Evolutionary conservation across 345 rosid species (phyloP).

Genomic region (Salix purpurea): DNA sequence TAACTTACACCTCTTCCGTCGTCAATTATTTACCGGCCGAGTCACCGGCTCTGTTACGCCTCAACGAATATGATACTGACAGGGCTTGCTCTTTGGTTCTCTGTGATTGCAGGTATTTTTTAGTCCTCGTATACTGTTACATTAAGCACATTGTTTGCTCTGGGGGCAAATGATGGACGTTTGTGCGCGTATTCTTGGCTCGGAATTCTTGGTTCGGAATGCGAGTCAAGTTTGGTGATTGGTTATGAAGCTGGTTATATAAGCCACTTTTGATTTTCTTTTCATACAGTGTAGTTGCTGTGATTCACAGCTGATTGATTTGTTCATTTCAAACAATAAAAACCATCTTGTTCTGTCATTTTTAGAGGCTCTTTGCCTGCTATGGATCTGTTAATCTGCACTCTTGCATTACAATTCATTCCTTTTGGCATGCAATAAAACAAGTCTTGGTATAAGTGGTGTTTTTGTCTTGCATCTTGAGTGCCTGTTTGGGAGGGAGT

Average conservation of each 20-base stretch:
- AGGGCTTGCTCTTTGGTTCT: neutral
- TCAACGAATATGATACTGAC: neutral
- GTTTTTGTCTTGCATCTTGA: no score
- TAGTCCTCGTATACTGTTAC: slow-evolving; percentile 3
- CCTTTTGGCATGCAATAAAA: no score
- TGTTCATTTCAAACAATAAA: slow-evolving; percentile 9
- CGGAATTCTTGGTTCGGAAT: slow-evolving; percentile 1
- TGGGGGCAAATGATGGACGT: slow-evolving; percentile 27
- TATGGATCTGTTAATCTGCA: neutral
- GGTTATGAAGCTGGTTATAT: slow-evolving; percentile 3
- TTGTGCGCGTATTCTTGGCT: neutral
- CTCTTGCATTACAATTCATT: neutral
- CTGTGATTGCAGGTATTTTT: slow-evolving; percentile 29
- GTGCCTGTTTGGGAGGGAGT: no score
- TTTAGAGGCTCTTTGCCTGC: slow-evolving; percentile 1
- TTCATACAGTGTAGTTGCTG: neutral
- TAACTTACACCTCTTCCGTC: neutral
- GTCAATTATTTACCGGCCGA: neutral
- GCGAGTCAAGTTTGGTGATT: slow-evolving; percentile 7
- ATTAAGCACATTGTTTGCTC: slow-evolving; percentile 24
- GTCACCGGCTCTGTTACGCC: neutral
- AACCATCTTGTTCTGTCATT: neutral
- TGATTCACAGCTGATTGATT: slow-evolving; percentile 15
- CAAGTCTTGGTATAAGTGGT: no score
- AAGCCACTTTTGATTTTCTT: neutral